These are phyloP conservation scores for Colletotrichum horii DNA, from an alignment of 2,329 filamentous ascomycete genomes.

Conservation along the genomic window DNA sequence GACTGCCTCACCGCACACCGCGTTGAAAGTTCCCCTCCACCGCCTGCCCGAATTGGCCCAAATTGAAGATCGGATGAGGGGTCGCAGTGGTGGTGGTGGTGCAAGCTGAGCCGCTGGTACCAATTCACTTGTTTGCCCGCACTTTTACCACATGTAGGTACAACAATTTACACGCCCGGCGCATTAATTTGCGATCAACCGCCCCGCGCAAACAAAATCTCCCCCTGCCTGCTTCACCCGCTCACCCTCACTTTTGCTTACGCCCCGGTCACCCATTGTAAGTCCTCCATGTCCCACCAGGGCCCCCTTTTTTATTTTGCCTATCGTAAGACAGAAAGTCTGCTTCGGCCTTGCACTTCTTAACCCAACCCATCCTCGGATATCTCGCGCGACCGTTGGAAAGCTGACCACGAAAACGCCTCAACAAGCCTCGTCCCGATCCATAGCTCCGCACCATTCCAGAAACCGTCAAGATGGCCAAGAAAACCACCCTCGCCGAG, in stretches of 20 bases:
- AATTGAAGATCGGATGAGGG: constrained; percentile 15
- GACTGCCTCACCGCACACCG: background rate
- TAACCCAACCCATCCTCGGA: background rate
- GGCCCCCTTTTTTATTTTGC: background rate
- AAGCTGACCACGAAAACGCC: background rate
- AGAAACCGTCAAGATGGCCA: constrained; percentile 52
- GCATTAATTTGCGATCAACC: constrained; percentile 15
- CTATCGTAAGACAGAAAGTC: background rate
- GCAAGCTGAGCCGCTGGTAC: background rate
- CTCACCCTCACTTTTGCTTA: background rate
- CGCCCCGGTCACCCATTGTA: background rate
- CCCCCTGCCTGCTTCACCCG: background rate
- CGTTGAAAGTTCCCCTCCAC: background rate
- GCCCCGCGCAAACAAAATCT: constrained; percentile 9
- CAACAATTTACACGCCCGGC: background rate
- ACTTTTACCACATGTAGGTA: background rate
- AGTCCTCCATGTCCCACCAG: background rate
- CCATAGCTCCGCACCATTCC: constrained; percentile 7
- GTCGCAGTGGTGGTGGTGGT: background rate
- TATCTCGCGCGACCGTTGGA: background rate
- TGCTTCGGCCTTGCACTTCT: background rate
- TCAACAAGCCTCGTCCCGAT: background rate
- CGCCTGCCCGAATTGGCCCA: constrained; percentile 3
- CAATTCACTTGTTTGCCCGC: background rate
- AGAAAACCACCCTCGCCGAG: constrained; percentile 80